A percentile compares a stretch with the other conserved stretches of the same genome.
These are phyloP conservation scores for Scytalidium lignicola DNA, from an alignment of 2,329 filamentous ascomycete species.

Conservation along the genomic window DNA sequence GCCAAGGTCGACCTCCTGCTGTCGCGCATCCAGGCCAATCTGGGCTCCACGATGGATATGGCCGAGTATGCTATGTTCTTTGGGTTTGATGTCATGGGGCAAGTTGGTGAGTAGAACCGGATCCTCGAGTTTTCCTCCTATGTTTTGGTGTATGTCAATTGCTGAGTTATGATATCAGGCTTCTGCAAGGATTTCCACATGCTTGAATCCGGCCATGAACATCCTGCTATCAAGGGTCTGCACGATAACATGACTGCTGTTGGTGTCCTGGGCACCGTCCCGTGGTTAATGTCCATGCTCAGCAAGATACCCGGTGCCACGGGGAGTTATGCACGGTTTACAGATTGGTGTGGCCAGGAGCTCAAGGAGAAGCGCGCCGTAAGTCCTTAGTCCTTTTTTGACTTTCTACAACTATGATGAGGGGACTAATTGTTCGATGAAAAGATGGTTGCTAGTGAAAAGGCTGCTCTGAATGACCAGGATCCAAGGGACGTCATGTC, in stretches of 20 bases:
- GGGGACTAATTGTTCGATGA: not conserved
- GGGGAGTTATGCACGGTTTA: constrained; percentile 28
- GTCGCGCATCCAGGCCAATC: constrained; percentile 20
- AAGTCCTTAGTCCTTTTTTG: not conserved
- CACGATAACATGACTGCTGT: constrained; percentile 7
- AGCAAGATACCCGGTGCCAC: constrained; percentile 28
- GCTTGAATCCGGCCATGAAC: constrained; percentile 27
- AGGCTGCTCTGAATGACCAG: not conserved
- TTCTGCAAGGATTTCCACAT: constrained; percentile 38
- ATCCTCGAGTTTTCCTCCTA: not conserved
- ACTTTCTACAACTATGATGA: no score
- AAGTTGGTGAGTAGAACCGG: constrained; percentile 24
- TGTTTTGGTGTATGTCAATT: not conserved
- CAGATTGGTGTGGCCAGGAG: constrained; percentile 30
- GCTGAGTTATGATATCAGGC: not conserved
- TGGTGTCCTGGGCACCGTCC: constrained; percentile 5
- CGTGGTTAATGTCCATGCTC: constrained; percentile 30
- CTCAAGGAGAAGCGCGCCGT: constrained; percentile 28
- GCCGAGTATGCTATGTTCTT: constrained; percentile 36
- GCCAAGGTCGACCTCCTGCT: constrained; percentile 24
- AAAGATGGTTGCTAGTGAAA: not conserved
- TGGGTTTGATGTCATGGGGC: constrained; percentile 40
- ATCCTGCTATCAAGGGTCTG: constrained; percentile 25
- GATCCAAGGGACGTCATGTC: constrained; percentile 25
- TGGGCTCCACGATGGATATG: constrained; percentile 29